Conservation (phyloP, 75 land plant species). For the Pinus tabuliformis region DNA sequence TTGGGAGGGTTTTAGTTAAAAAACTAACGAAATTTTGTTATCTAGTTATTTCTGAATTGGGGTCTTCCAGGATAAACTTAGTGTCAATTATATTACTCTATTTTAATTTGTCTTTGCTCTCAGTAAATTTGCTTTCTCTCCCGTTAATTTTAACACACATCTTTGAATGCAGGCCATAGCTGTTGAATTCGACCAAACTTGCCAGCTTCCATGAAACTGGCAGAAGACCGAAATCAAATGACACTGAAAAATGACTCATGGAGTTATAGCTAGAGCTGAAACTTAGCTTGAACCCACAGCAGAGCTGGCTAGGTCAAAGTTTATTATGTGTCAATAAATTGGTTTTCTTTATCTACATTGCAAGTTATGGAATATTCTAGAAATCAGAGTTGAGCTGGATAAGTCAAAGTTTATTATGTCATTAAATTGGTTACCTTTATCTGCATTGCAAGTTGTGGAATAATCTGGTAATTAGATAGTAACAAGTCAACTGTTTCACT, state of each 20-base stretch:
- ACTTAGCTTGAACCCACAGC: neutral
- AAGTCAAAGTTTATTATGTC: neutral
- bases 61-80: too few species aligned
- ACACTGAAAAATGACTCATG: neutral
- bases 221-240: neutral
- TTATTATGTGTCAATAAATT: neutral
- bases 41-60: too few species aligned
- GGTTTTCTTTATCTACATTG: too few species aligned
- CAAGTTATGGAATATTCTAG: neutral
- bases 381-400: neutral
- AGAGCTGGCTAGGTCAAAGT: neutral
- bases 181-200: neutral
- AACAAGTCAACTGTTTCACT: too few species aligned
- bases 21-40: too few species aligned
- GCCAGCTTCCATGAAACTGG: neutral
- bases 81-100: too few species aligned
- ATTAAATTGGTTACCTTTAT: neutral
- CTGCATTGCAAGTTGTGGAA: too few species aligned
- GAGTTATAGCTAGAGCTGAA: neutral
- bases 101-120: too few species aligned
- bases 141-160: neutral
- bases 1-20: too few species aligned
- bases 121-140: too few species aligned
- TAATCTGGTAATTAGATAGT: neutral
- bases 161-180: neutral